Conservation (phyloP, 768 basidiomycete genomes). For the Psilocybe azurescens region DNA sequence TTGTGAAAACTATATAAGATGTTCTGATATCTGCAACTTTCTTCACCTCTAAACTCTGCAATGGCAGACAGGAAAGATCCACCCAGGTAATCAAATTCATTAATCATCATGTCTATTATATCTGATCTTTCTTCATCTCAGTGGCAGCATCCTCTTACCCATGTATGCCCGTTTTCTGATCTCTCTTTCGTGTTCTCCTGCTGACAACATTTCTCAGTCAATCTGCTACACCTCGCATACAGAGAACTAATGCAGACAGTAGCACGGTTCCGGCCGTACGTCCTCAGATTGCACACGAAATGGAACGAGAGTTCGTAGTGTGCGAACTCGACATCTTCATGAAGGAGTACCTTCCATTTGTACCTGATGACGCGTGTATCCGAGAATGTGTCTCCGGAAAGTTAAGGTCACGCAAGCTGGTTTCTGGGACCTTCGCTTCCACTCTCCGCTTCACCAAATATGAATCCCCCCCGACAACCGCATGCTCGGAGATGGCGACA, state of each 20-base stretch:
- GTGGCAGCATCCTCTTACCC: too few species aligned
- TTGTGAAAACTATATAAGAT: too few species aligned
- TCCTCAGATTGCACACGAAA: neutral
- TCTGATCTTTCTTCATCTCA: too few species aligned
- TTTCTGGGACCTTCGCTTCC: neutral
- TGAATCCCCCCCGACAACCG: neutral
- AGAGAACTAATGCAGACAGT: neutral
- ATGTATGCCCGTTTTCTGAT: too few species aligned
- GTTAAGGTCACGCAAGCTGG: neutral
- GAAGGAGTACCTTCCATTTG: neutral
- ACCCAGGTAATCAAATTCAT: constrained; percentile 3
- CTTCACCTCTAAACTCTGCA: neutral
- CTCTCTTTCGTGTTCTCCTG: neutral
- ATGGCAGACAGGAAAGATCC: too few species aligned
- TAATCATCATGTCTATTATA: too few species aligned
- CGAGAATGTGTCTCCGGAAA: neutral
- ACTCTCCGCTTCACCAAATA: neutral
- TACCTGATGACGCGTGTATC: neutral
- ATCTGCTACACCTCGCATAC: neutral
- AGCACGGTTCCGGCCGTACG: neutral
- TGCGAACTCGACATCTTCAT: neutral
- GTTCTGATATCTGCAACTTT: too few species aligned
- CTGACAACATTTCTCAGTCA: neutral
- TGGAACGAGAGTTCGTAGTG: neutral
- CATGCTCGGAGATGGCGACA: neutral